These are phyloP conservation scores for Citrullus mucosospermus DNA, from an alignment of 306 rosid genomes.

Conservation along the genomic window DNA sequence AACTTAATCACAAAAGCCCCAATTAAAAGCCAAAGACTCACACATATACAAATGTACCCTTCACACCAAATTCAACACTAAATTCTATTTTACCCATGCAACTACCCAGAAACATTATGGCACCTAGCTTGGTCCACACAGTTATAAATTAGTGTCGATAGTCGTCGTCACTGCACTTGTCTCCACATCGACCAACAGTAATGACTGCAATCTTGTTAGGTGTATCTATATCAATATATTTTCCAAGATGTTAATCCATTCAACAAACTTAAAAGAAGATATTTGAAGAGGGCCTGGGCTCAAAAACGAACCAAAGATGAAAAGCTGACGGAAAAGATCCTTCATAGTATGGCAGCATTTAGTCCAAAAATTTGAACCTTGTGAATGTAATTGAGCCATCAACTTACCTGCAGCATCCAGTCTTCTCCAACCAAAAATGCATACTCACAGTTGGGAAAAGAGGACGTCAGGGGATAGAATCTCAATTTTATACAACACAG, in stretches of 20 bases:
- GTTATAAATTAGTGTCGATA: neutral
- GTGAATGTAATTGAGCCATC: neutral
- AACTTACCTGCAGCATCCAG: neutral
- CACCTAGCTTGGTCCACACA: neutral
- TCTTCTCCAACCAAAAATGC: neutral
- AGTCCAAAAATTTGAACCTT: neutral
- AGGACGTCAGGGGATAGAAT: neutral
- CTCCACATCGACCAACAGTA: neutral
- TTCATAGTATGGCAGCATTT: neutral
- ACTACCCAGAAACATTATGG: neutral
- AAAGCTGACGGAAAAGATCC: neutral
- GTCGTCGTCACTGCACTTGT: neutral
- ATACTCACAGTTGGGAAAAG: neutral
- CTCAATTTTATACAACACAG: neutral
- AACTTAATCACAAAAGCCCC: neutral
- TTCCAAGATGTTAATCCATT: neutral
- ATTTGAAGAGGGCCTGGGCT: neutral
- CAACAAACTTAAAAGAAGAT: neutral
- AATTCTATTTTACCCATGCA: neutral
- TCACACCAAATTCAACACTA: neutral
- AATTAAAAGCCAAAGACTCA: neutral
- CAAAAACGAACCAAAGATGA: neutral
- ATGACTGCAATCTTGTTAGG: neutral
- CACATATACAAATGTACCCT: slow-evolving; percentile 9
- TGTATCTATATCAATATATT: neutral